Base-by-base conservation (phyloP, 2,329 filamentous ascomycete genomes). In the Diaporthe humulicola region DNA sequence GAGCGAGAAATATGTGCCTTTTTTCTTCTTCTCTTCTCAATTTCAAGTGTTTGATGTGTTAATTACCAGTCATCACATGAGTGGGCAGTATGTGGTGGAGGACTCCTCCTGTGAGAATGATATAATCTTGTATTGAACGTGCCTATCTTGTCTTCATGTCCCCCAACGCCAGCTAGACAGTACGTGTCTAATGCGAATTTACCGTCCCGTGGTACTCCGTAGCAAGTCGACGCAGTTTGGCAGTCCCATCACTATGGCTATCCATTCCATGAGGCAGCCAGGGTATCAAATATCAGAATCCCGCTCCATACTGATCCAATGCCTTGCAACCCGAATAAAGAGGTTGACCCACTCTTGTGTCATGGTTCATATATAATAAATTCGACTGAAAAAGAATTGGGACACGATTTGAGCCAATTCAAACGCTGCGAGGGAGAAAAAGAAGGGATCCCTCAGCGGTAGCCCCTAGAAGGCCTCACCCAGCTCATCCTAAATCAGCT, bases 121-220 rank as follows among this genome's bases (percentile, higher is more conserved):
- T 69, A 54, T 19, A 14, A 28, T 5, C 12, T 40, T 69, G 45
- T 67, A 28, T 67, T 67, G 33, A 52, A 52, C 28, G 45, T 69
- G 33, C 33, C 45, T 69, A 54, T 54, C n/a, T 40, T 69, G 48
- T 69, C 45, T 54, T 38, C 33, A 30, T 45, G n/a, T 40, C 48
- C 45, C 45, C 22, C 48, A 40, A 54, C 64, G 64, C 64, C 64
- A 54, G n/a, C 33, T 38, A 69, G 64, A 69, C 64, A 54, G 50
- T 36, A 19, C 28, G 15, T 69, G 64, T 54, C 64, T 30, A 69
- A 69, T 69, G 64, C 64, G 64, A 69, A 28, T 54, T 52, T 15
- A 40, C 45, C 33, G n/a, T 9, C 54, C 33, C 48, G 48, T 9
- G 30, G 48, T 54, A 54, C 33, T 52, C 64, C 64, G 30, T 22